These are phyloP conservation scores for Halteria grandinella DNA, from an alignment of 73 alveolate species.

Conservation along the genomic window DNA sequence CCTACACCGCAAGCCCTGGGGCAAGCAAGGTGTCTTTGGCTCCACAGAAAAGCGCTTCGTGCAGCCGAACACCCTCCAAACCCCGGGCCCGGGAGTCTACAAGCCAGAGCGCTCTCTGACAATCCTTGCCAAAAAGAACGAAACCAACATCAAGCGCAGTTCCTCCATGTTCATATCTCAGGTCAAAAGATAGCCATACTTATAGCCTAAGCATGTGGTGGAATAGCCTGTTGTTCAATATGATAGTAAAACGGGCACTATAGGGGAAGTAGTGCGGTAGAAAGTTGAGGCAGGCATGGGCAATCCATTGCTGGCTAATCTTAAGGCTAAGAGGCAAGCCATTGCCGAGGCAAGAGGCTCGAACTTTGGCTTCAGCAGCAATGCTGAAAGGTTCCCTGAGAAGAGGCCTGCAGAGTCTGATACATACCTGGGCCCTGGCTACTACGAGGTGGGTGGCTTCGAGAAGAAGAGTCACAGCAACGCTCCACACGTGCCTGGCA, in stretches of 20 bases:
- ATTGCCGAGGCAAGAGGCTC: no score
- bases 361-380: constrained; percentile 50
- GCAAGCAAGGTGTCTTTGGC: constrained; percentile 83
- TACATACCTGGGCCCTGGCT: constrained; percentile 70
- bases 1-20: constrained; percentile 72
- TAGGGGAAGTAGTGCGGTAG: constrained; percentile 34
- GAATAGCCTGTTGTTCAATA: constrained; percentile 18
- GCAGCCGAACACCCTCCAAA: constrained; percentile 14
- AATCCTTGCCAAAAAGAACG: constrained; percentile 48
- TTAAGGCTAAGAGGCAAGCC: constrained; percentile 57
- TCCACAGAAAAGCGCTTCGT: constrained; percentile 79
- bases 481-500: constrained; percentile 31
- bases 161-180: constrained; percentile 65
- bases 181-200: constrained; percentile 56
- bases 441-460: no score
- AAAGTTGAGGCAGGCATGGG: constrained; percentile 55
- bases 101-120: constrained; percentile 50
- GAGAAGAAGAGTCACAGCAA: no score
- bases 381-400: constrained; percentile 45
- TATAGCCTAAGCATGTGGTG: constrained; percentile 12
- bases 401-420: constrained; percentile 63
- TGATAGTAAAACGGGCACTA: constrained; percentile 36
- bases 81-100: constrained; percentile 82
- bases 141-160: constrained; percentile 57
- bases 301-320: constrained; percentile 66